These are phyloP conservation scores for Alliaria petiolata DNA, from an alignment of 345 rosid genomes.

Conservation along the genomic window DNA sequence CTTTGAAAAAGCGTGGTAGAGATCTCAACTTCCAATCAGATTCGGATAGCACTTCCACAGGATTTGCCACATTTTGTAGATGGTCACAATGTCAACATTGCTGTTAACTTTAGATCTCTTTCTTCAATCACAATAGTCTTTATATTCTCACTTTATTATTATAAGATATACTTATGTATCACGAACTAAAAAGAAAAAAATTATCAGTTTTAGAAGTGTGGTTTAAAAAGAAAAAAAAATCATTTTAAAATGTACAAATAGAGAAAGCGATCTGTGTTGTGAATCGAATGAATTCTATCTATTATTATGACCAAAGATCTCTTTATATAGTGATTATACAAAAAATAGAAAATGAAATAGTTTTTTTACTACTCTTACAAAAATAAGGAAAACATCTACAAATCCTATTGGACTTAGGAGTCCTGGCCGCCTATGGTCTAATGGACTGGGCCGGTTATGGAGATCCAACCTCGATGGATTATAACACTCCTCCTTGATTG, in stretches of 20 bases:
- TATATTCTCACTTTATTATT: background rate
- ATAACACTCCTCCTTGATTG: no score
- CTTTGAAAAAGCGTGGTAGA: background rate
- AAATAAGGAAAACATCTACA: no score
- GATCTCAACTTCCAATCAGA: slow-evolving; percentile 15
- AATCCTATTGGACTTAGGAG: no score
- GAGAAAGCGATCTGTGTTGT: background rate
- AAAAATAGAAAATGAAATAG: no score
- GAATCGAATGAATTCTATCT: no score
- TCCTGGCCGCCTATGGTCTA: no score
- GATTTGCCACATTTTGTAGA: background rate
- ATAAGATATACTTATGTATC: background rate
- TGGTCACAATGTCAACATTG: background rate
- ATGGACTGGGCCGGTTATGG: no score
- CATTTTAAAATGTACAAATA: background rate
- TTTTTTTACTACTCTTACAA: no score
- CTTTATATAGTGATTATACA: no score
- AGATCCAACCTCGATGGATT: no score
- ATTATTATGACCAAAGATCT: no score
- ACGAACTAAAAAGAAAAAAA: background rate
- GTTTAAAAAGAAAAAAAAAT: background rate
- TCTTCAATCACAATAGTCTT: slow-evolving; percentile 1
- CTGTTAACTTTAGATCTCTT: background rate
- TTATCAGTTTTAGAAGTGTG: no score
- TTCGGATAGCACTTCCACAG: slow-evolving; percentile 1